Evolutionary conservation across 805 yeast species (phyloP).

Genomic region (Suhomyces prunicola): DNA sequence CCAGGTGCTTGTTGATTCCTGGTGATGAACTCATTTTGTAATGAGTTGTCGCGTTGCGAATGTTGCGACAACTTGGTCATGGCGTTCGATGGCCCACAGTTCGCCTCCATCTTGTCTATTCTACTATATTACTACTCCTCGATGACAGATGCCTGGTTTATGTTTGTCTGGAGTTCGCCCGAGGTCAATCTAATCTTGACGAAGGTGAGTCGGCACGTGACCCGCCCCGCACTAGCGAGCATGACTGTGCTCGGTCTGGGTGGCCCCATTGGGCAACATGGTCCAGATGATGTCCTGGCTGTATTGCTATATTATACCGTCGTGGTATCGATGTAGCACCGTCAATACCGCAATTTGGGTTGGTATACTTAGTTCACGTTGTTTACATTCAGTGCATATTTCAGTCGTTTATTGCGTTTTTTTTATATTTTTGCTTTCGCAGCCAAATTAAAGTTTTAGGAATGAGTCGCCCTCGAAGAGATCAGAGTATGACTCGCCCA

Average conservation of each 20-base stretch:
- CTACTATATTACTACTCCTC: neutral
- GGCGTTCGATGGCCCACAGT: slow-evolving; percentile 48
- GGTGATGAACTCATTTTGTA: slow-evolving; percentile 30
- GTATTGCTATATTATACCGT: neutral
- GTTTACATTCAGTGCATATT: neutral
- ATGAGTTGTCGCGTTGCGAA: slow-evolving; percentile 39
- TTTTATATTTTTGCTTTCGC: neutral
- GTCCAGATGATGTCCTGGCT: neutral
- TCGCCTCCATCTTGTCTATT: slow-evolving; percentile 27
- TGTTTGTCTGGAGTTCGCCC: neutral
- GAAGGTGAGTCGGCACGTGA: neutral
- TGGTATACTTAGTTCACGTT: neutral
- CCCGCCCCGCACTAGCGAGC: neutral
- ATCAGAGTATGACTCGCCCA: slow-evolving; percentile 60
- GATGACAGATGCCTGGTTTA: neutral
- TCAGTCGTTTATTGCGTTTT: neutral
- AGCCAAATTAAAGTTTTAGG: slow-evolving; percentile 2
- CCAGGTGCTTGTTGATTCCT: slow-evolving; percentile 4
- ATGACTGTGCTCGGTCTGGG: neutral
- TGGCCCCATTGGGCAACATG: neutral
- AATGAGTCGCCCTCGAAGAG: slow-evolving; percentile 20
- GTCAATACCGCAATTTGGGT: neutral
- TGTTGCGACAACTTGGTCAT: slow-evolving; percentile 40
- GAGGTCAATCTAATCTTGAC: neutral
- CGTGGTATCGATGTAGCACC: neutral